phyloP scores from a whole-genome alignment of 2,329 filamentous ascomycete genomes.

The Phyllosticta paracitricarpa region DNA sequence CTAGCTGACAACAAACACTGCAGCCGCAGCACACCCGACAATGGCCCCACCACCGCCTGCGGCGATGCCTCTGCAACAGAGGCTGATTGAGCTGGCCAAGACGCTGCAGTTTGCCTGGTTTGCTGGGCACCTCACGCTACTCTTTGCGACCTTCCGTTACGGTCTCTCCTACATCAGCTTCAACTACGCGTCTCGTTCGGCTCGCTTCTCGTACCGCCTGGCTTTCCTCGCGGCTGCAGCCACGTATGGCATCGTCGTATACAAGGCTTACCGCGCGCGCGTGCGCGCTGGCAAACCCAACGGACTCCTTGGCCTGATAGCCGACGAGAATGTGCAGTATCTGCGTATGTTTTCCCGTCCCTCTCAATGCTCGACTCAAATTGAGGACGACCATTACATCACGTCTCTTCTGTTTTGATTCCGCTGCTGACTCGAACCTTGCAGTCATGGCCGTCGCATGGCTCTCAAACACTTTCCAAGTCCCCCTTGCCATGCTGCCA shows the following conservation, averaged over 20 bases:
- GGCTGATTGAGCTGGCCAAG: conserved; percentile 68
- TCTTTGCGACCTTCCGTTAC: conserved; percentile 77
- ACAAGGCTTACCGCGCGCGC: conserved; percentile 88
- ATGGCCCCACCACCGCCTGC: conserved; percentile 70
- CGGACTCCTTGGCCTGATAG: conserved; percentile 56
- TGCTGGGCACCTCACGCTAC: conserved; percentile 71
- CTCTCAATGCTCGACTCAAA: background rate
- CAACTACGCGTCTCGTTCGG: conserved; percentile 71
- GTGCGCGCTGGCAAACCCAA: conserved; percentile 60
- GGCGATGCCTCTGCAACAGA: conserved; percentile 59
- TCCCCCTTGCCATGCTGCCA: conserved; percentile 80
- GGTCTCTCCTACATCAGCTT: conserved; percentile 76
- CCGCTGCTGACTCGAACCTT: conserved; percentile 4
- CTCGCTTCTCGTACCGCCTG: conserved; percentile 76
- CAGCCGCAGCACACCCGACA: conserved; percentile 19
- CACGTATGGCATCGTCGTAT: conserved; percentile 97
- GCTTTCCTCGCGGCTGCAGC: conserved; percentile 82
- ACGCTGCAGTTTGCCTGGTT: conserved; percentile 78
- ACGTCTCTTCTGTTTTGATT: background rate
- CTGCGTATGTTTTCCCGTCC: conserved; percentile 54
- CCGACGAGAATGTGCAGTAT: conserved; percentile 97
- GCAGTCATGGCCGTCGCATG: conserved; percentile 87
- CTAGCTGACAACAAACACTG: background rate
- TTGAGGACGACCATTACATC: background rate
- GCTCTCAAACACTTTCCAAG: conserved; percentile 75